Evolutionary conservation across 176 grass and related monocot genomes (phyloP), one percentile per base, ranked within the genome.

Genomic region (Panicum miliaceum): DNA sequence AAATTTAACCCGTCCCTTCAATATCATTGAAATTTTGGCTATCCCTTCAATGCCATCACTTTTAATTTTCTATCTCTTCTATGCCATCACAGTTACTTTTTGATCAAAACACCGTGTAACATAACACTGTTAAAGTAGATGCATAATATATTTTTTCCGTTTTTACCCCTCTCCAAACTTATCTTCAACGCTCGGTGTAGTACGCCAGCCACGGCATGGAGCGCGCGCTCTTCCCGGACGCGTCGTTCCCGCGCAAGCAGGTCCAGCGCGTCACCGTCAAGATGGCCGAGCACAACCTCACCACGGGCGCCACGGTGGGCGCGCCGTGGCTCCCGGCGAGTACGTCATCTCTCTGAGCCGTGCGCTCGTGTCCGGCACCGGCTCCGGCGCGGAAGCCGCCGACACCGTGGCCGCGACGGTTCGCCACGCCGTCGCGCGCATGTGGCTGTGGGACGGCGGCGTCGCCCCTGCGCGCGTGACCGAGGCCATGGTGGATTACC

Each of bases 401-500:
- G 57, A 82, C 47, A 73, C 85, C 0, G 73, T 87, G 20, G 85
- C 75, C 25, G 38, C 41, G 3, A 86, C 92, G 38, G 86, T 91
- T 73, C 87, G 77, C 18, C 88, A 81, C 2, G 90, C 79, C 56
- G 88, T 92, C 1, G 94, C 90, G 25, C 88, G 79, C 64, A 73
- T 97, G 78, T 97, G 92, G 92, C 77, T 92, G 22, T 86, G 88
- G 88, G 88, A 97, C 72, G 86, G 83, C 7, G 87, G 91, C 41
- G 42, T 82, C 19, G 64, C 81, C 0, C 92, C 90, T 3, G 79
- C 52, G 3, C 52, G 59, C 23, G 59, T 97, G 5, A 54, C 86
- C 2, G 88, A 97, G 7, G 43, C 88, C 79, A 59, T 94, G 88
- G 83, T 82, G 7, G 90, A 89, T 22, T 92, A 94, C 88, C 85